Evolutionary conservation across 2,329 filamentous ascomycete species (phyloP), one percentile per base, ranked within the genome.

Genomic region (Neofusicoccum umdonicola): DNA sequence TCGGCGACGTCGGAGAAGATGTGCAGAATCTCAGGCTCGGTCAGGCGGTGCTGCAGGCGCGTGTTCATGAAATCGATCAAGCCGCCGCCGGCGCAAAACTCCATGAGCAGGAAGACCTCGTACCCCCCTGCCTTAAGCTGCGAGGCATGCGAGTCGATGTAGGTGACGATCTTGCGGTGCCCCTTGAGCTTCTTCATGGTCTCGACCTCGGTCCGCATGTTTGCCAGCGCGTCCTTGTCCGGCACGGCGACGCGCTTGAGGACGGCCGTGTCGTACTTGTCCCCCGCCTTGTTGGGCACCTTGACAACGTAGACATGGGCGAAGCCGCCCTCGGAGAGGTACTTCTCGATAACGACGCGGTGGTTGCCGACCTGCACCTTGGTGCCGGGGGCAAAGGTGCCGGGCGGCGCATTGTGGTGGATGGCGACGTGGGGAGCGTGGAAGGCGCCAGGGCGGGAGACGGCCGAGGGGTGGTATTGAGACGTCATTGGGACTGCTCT

Each of bases 41-140:
- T 99, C 78, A 99, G 84, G 58, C 95, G 90, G 77, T 99, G 93
- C 80, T 99, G 95, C 72, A 99, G 82, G 62, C 95, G 88, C 41
- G 95, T 99, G 80, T 99, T 99, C 95, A 99, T 99, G 77, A 98
- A 99, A 80, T 99, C 95, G 76, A 99, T 99, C 75, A 99, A 81
- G 41, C 95, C 94, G 68, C 95, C 95, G 58, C 95, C 95, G 73
- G 90, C 88, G 81, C 95, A 99, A 79, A 90, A 97, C 77, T 99
- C 95, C 95, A 99, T 99, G 69, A 99, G 88, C 73, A 99, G 78
- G 73, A 99, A 99, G 65, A 99, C 95, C 82, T 99, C 95, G 77
- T 97, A 99, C 65, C 95, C 95, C 47, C 93, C 93, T 60, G 91
- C 92, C 72, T 91, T 90, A 71, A 98, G 82, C 79, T 98, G 93